A percentile compares a stretch with the other conserved stretches of the same genome.
Evolutionary conservation across 176 grass and related monocot genomes (phyloP).

Genomic region (Oryza australiensis): DNA sequence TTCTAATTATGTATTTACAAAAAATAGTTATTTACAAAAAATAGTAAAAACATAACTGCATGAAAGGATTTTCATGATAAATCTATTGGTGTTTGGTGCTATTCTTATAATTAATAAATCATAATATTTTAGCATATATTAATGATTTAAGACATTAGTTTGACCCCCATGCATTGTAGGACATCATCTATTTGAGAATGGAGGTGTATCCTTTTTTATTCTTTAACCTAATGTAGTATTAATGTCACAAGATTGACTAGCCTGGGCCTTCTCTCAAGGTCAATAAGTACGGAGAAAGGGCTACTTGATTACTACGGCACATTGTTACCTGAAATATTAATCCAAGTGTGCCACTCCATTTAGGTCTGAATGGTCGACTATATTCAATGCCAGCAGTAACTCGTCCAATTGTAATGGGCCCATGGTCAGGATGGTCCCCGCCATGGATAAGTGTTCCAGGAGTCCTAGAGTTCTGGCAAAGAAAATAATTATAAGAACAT

Average conservation of each 20-base stretch:
- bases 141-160: too few species aligned
- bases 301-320: background rate
- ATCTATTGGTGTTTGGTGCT: too few species aligned
- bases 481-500: constrained; percentile 35
- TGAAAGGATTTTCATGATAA: too few species aligned
- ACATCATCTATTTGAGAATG: too few species aligned
- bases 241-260: background rate
- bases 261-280: background rate
- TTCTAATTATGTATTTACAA: too few species aligned
- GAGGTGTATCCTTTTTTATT: background rate
- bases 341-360: constrained; percentile 82
- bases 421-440: constrained; percentile 62
- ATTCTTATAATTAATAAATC: too few species aligned
- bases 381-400: constrained; percentile 87
- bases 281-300: background rate
- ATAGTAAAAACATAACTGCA: too few species aligned
- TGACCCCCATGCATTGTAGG: too few species aligned
- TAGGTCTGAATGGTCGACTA: constrained; percentile 80
- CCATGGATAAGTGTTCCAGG: constrained; percentile 90
- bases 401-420: constrained; percentile 72
- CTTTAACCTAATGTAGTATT: constrained; percentile 3
- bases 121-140: too few species aligned
- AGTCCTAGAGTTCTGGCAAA: constrained; percentile 78
- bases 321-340: constrained; percentile 83
- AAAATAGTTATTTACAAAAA: too few species aligned